Evolutionary conservation across 2,329 filamentous ascomycete species (phyloP), one percentile per base, ranked within the genome.

Genomic region (Claviceps africana): DNA sequence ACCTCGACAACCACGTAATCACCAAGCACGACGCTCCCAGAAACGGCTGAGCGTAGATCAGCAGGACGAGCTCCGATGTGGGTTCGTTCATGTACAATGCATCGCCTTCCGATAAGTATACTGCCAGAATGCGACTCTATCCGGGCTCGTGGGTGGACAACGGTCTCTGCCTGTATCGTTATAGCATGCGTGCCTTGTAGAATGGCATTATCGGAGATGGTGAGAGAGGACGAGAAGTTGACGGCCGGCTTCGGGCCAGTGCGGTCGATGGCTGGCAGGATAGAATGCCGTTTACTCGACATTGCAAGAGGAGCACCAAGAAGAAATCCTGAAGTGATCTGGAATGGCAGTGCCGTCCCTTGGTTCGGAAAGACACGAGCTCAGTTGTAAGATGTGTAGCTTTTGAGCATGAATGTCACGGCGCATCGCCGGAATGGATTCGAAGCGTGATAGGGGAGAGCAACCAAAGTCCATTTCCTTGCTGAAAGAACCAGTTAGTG

Each of bases 91-190:
- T 85, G 81, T 44, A 97, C 75, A 46, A 95, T 85, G 60, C 86
- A 93, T 50, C 85, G 82, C 54, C 87, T 82, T 28, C 90, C 89
- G 54, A 95, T 79, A 30, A 82, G 82, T 58, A 97, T 82, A 44
- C 88, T 83, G 4, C 88, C 88, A 50, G 84, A 76, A 53, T 82
- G 81, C 9, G 91, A 85, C 61, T 89, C 86, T 53, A 96, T 77
- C 56, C 83, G 82, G 17, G 83, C 80, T 48, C 90, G 86, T 1
- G 93, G 90, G 62, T 97, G 91, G n/a, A 98, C 70, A 7, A 96
- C 79, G 3, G 81, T 83, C 62, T 88, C 83, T 25, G 86, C 76
- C 53, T 83, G 83, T 56, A 97, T 81, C 45, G 81, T 83, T 56
- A 98, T 87, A 1, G 81, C 83, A 64, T 94, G 78, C 2, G 78